These are phyloP conservation scores for Karstenula rhodostoma DNA, from an alignment of 2,329 filamentous ascomycete species.

Conservation along the genomic window DNA sequence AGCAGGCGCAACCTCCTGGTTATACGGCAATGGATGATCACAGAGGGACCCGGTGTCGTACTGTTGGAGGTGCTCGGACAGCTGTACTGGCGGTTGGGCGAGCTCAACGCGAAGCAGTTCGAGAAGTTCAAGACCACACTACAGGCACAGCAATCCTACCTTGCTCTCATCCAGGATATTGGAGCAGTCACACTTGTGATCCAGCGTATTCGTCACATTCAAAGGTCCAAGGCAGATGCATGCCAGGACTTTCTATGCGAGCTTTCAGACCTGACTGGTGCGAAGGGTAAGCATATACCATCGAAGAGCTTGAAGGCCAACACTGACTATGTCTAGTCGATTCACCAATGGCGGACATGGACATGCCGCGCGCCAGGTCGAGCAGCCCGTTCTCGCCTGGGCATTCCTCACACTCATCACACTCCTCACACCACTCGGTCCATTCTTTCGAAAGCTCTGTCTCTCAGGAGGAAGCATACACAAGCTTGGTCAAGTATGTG, in stretches of 20 bases:
- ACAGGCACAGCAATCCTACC: slow-evolving; percentile 37
- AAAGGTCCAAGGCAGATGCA: slow-evolving; percentile 42
- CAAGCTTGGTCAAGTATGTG: slow-evolving; percentile 41
- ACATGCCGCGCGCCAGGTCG: slow-evolving; percentile 31
- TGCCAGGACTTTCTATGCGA: slow-evolving; percentile 46
- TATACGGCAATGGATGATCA: slow-evolving; percentile 47
- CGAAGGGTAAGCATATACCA: slow-evolving; percentile 31
- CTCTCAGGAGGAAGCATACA: slow-evolving; percentile 34
- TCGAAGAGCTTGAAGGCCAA: background rate
- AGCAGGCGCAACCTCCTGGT: slow-evolving; percentile 45
- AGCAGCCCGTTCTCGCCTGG: slow-evolving; percentile 37
- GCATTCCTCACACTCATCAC: slow-evolving; percentile 32
- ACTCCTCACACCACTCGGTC: slow-evolving; percentile 32
- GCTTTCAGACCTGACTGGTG: slow-evolving; percentile 41
- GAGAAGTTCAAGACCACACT: slow-evolving; percentile 44
- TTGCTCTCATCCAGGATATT: slow-evolving; percentile 36
- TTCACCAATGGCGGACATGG: slow-evolving; percentile 36
- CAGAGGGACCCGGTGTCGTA: slow-evolving; percentile 43
- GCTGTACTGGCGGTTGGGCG: slow-evolving; percentile 45
- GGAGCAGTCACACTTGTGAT: slow-evolving; percentile 36
- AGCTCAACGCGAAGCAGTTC: slow-evolving; percentile 48
- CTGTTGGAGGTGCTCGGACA: slow-evolving; percentile 46
- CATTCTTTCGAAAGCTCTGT: slow-evolving; percentile 34
- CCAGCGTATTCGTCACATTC: slow-evolving; percentile 46
- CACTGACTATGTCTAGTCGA: slow-evolving; percentile 34